Evolutionary conservation across 2,329 filamentous ascomycete species (phyloP).

Genomic region (Aspergillus sp.): DNA sequence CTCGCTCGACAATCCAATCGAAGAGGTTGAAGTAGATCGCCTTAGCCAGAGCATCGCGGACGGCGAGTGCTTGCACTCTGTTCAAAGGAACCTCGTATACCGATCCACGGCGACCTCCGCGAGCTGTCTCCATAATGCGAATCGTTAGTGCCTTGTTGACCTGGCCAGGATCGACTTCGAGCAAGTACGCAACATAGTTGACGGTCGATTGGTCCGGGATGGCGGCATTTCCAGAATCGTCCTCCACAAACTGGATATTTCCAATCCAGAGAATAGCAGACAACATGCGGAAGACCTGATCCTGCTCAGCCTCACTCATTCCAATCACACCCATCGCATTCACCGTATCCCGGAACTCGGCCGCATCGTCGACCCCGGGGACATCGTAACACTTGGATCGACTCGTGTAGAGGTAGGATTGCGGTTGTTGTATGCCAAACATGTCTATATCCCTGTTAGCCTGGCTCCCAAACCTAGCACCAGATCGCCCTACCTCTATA

Average conservation of each 20-base stretch:
- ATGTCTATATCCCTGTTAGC: constrained; percentile 50
- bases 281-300: constrained; percentile 94
- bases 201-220: constrained; percentile 88
- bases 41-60: constrained; percentile 87
- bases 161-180: constrained; percentile 79
- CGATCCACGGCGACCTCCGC: constrained; percentile 64
- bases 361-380: constrained; percentile 84
- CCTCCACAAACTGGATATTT: constrained; percentile 87
- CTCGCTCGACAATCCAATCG: constrained; percentile 93
- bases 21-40: constrained; percentile 98
- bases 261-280: constrained; percentile 90
- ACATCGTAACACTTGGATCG: constrained; percentile 93
- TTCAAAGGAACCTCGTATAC: constrained; percentile 78
- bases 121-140: constrained; percentile 73
- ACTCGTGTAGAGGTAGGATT: constrained; percentile 91
- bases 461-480: not conserved
- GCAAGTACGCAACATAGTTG: constrained; percentile 88
- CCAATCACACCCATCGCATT: constrained; percentile 96
- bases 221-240: constrained; percentile 82
- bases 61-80: constrained; percentile 77
- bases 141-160: constrained; percentile 86
- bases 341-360: constrained; percentile 85
- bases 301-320: constrained; percentile 80
- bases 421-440: constrained; percentile 88
- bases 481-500: constrained; percentile 59